Conservation (phyloP, 495 filamentous ascomycete species). For the Podospora comata region DNA sequence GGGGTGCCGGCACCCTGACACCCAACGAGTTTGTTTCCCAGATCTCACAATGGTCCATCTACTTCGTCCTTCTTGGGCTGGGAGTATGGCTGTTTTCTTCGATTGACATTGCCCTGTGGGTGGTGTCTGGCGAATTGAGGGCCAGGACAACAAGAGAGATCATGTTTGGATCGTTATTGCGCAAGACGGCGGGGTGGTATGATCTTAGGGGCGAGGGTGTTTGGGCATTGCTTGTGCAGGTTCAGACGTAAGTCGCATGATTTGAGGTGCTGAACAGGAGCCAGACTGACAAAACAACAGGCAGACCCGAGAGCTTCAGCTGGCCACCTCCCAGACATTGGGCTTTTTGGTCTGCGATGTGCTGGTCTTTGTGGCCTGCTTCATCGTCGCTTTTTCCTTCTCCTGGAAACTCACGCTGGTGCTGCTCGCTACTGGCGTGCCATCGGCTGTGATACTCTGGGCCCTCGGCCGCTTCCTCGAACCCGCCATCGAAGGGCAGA, state of each 20-base stretch:
- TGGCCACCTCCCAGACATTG: slow-evolving; percentile 72
- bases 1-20: slow-evolving; percentile 54
- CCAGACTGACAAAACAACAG: slow-evolving; percentile 41
- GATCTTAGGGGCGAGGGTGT: slow-evolving; percentile 70
- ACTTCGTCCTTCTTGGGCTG: slow-evolving; percentile 58
- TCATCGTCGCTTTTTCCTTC: slow-evolving; percentile 68
- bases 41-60: slow-evolving; percentile 55
- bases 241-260: slow-evolving; percentile 63
- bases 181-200: slow-evolving; percentile 80
- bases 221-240: slow-evolving; percentile 62
- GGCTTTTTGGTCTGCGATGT: slow-evolving; percentile 63
- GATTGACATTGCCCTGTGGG: slow-evolving; percentile 63
- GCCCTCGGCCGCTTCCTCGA: slow-evolving; percentile 60
- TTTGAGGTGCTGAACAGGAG: not conserved
- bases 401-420: slow-evolving; percentile 85
- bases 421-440: slow-evolving; percentile 70
- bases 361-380: slow-evolving; percentile 57
- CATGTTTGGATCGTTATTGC: slow-evolving; percentile 64
- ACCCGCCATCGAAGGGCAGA: slow-evolving; percentile 64
- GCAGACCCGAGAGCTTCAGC: slow-evolving; percentile 77
- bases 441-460: slow-evolving; percentile 59
- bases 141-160: slow-evolving; percentile 59
- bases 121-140: slow-evolving; percentile 77
- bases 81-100: slow-evolving; percentile 63
- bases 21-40: slow-evolving; percentile 50